Percentiles rank a stretch among this genome's conserved stretches.
Conservation (phyloP, 805 yeast genomes). For the Nakazawaea ambrosiae region DNA sequence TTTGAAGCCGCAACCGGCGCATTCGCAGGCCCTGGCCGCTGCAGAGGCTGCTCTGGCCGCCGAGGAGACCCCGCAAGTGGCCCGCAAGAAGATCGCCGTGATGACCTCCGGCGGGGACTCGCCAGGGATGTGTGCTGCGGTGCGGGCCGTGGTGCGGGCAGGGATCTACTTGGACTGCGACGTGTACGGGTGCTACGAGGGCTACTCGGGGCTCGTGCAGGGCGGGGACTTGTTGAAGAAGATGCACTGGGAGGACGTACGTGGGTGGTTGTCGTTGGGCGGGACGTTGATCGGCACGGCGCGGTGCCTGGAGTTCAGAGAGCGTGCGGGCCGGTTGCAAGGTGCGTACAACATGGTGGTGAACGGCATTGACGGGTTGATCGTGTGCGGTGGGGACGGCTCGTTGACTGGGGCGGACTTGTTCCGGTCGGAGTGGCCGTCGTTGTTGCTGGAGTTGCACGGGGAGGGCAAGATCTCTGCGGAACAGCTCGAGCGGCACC, state of each 20-base stretch:
- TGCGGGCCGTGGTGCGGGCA: constrained; percentile 64
- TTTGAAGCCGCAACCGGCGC: constrained; percentile 14
- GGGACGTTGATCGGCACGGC: constrained; percentile 98
- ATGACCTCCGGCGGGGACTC: constrained; percentile 84
- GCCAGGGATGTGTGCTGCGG: constrained; percentile 77
- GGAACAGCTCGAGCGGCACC: constrained; percentile 54
- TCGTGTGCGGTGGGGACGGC: constrained; percentile 99
- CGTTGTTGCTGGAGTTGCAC: constrained; percentile 67
- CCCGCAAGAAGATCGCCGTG: constrained; percentile 50
- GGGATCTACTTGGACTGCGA: constrained; percentile 60
- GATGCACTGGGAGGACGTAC: constrained; percentile 89
- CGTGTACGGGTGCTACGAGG: constrained; percentile 65
- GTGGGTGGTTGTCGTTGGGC: constrained; percentile 89
- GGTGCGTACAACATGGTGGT: constrained; percentile 82
- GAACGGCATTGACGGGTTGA: constrained; percentile 88
- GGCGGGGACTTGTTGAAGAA: constrained; percentile 61
- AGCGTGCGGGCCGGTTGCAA: constrained; percentile 73
- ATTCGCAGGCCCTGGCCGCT: constrained; percentile 10
- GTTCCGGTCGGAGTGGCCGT: constrained; percentile 93
- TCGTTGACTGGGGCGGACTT: constrained; percentile 96
- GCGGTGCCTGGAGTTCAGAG: constrained; percentile 77
- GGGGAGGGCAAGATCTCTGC: constrained; percentile 46
- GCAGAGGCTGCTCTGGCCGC: constrained; percentile 18
- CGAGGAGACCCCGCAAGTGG: background rate
- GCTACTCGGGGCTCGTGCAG: constrained; percentile 64